Conservation (phyloP, 2,329 filamentous ascomycete species). For the Venturia effusa region DNA sequence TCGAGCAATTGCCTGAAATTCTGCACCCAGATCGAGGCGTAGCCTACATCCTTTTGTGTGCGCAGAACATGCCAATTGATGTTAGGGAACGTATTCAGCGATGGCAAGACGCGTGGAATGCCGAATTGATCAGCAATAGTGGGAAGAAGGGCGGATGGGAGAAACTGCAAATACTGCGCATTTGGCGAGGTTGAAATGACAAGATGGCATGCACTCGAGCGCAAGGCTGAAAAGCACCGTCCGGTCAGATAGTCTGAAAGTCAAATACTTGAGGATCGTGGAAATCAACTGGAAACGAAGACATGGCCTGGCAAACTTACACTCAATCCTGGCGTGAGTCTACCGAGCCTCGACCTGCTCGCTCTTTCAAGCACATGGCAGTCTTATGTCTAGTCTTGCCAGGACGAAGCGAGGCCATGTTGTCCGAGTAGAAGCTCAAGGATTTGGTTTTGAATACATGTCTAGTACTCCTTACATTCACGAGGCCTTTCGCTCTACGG, state of each 20-base stretch:
- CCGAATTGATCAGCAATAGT: slow-evolving; percentile 68
- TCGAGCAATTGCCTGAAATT: slow-evolving; percentile 55
- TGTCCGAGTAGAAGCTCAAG: too few species aligned
- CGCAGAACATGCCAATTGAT: slow-evolving; percentile 73
- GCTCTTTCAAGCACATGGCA: too few species aligned
- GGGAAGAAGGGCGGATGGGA: slow-evolving; percentile 91
- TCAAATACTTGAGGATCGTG: too few species aligned
- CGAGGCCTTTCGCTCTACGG: too few species aligned
- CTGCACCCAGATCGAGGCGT: slow-evolving; percentile 57
- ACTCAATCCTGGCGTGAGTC: too few species aligned
- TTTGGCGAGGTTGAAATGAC: slow-evolving; percentile 43
- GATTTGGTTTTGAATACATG: too few species aligned
- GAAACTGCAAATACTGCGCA: slow-evolving; percentile 77
- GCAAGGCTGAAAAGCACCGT: background rate
- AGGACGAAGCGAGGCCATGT: too few species aligned
- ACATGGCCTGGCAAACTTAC: too few species aligned
- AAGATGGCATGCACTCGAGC: background rate
- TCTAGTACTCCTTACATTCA: too few species aligned
- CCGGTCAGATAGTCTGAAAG: background rate
- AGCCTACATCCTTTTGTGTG: slow-evolving; percentile 82
- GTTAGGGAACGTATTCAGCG: slow-evolving; percentile 53
- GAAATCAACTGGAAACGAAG: too few species aligned
- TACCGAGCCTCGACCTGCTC: too few species aligned
- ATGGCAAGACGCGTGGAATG: slow-evolving; percentile 56
- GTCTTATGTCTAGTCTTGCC: too few species aligned